A percentile compares a stretch with the other conserved stretches of the same genome.
These are phyloP conservation scores for Bimuria novae-zelandiae DNA, from an alignment of 2,329 filamentous ascomycete genomes.

Conservation along the genomic window DNA sequence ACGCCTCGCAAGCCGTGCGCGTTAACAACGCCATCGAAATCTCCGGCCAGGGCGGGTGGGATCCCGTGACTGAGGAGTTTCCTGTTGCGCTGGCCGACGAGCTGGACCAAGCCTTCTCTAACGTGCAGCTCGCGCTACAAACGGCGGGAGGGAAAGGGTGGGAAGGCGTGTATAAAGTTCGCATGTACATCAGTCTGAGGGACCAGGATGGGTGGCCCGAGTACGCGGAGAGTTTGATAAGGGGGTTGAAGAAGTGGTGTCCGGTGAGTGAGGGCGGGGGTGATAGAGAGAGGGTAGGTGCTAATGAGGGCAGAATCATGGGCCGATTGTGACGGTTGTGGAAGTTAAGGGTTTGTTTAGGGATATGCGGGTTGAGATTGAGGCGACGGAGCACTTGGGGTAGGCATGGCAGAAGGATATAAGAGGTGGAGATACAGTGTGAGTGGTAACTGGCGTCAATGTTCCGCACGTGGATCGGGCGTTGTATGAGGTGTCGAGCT, in stretches of 20 bases:
- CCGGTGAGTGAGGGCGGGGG: constrained; percentile 2
- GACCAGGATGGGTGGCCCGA: constrained; percentile 10
- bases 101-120: constrained; percentile 54
- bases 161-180: constrained; percentile 51
- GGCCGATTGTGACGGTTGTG: constrained; percentile 29
- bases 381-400: constrained; percentile 27
- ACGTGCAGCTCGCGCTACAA: constrained; percentile 57
- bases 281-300: neutral
- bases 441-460: too few relatives aligned
- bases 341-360: constrained; percentile 26
- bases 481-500: too few relatives aligned
- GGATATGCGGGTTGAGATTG: constrained; percentile 32
- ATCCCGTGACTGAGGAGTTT: constrained; percentile 27
- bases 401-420: too few relatives aligned
- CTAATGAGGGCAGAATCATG: constrained; percentile 17
- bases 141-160: constrained; percentile 59
- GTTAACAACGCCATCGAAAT: constrained; percentile 31
- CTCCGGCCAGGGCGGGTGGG: constrained; percentile 36
- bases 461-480: too few relatives aligned
- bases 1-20: constrained; percentile 34
- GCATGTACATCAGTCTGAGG: constrained; percentile 20
- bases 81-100: constrained; percentile 23
- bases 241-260: constrained; percentile 27
- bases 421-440: too few relatives aligned
- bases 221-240: constrained; percentile 14